phyloP scores from a whole-genome alignment of 1,284 basidiomycete genomes.

The Quambalaria eucalypti region DNA sequence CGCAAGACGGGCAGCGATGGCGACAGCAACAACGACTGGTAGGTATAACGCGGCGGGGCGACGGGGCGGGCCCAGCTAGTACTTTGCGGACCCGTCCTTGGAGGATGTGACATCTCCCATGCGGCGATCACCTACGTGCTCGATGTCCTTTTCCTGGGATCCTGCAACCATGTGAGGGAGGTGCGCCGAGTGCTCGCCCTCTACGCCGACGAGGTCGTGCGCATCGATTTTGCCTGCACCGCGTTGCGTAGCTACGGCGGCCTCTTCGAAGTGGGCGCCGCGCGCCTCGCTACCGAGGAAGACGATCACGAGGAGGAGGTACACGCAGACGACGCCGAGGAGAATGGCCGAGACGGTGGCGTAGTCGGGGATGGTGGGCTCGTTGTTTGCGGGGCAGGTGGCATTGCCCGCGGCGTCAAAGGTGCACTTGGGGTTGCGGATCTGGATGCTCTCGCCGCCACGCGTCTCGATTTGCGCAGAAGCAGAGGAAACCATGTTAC shows the following conservation, averaged over 20 bases:
- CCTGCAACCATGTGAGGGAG: neutral
- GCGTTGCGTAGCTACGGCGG: slow-evolving; percentile 4
- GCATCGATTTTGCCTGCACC: slow-evolving; percentile 4
- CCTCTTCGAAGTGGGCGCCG: slow-evolving; percentile 6
- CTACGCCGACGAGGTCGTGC: slow-evolving; percentile 3
- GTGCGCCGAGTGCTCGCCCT: neutral
- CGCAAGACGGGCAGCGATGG: too few species aligned
- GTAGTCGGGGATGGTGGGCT: slow-evolving; percentile 50
- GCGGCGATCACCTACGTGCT: neutral
- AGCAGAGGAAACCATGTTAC: slow-evolving; percentile 71
- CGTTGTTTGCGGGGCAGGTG: neutral
- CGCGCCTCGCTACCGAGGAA: slow-evolving; percentile 7
- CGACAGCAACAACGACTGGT: too few species aligned
- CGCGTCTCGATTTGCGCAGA: slow-evolving; percentile 84
- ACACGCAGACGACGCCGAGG: slow-evolving; percentile 56
- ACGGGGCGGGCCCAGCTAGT: too few species aligned
- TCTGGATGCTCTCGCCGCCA: slow-evolving; percentile 49
- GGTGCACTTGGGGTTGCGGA: slow-evolving; percentile 24
- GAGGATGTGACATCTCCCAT: too few species aligned
- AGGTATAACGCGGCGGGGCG: too few species aligned
- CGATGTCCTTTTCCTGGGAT: neutral
- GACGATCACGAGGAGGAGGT: slow-evolving; percentile 23
- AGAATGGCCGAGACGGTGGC: slow-evolving; percentile 78
- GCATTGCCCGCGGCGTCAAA: slow-evolving; percentile 5
- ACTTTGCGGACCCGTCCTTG: too few species aligned